A percentile compares a stretch with the other conserved stretches of the same genome.
These are phyloP conservation scores for Isochrysis galbana DNA, from an alignment of 78 protist genomes.

Conservation along the genomic window DNA sequence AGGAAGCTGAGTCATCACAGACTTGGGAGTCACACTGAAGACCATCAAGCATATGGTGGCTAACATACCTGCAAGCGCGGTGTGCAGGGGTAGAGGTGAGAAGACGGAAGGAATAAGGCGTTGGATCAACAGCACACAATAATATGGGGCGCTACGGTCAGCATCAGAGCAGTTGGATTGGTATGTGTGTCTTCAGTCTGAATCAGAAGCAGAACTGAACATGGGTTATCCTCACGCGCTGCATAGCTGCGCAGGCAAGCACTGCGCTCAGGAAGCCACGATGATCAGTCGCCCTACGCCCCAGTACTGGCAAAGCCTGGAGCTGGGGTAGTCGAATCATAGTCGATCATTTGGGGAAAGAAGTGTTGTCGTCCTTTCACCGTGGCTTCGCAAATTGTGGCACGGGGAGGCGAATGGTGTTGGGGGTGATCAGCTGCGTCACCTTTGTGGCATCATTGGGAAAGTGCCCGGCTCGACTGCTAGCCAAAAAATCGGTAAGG, in stretches of 20 bases:
- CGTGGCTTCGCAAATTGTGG: background rate
- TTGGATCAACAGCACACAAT: background rate
- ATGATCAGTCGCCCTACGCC: background rate
- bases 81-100: too few relatives aligned
- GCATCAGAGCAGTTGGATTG: slow-evolving; percentile 18
- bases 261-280: background rate
- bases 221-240: slow-evolving; percentile 2
- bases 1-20: background rate
- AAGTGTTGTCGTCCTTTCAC: background rate
- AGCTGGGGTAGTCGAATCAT: background rate
- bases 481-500: background rate
- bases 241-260: background rate
- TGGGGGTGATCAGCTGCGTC: background rate
- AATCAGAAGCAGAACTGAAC: slow-evolving; percentile 9
- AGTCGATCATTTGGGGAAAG: background rate
- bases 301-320: slow-evolving; percentile 31
- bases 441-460: background rate
- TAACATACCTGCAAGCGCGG: too few relatives aligned
- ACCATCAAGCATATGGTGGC: too few relatives aligned
- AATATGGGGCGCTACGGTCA: background rate
- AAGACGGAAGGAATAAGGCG: background rate
- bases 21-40: too few relatives aligned
- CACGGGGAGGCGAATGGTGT: background rate
- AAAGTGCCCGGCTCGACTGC: background rate
- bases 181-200: background rate